These are phyloP conservation scores for Citrus reticulata DNA, from an alignment of 345 rosid genomes.

Conservation along the genomic window DNA sequence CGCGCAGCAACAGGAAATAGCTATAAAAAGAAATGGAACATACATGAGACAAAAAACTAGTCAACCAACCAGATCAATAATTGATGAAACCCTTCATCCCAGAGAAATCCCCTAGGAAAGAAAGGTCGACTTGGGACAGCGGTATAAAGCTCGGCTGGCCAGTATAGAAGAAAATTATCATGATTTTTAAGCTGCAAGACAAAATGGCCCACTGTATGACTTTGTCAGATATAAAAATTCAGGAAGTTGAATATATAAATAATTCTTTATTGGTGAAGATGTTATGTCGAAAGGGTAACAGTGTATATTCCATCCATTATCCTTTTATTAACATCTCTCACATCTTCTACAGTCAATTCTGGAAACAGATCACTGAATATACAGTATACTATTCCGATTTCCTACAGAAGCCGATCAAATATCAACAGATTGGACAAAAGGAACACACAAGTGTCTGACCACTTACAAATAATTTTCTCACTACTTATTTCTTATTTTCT, in stretches of 20 bases:
- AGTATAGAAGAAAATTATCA: conserved; percentile 57
- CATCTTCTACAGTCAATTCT: no score
- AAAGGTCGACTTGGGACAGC: conserved; percentile 94
- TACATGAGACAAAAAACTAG: conserved; percentile 6
- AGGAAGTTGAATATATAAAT: neutral
- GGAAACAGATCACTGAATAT: no score
- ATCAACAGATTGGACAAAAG: neutral
- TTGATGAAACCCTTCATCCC: conserved; percentile 99
- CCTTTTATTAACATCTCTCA: no score
- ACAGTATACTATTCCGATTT: no score
- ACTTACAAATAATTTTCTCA: neutral
- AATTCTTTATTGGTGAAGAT: neutral
- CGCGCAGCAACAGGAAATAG: neutral
- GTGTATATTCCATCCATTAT: no score
- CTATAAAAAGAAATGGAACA: neutral
- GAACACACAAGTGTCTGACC: neutral
- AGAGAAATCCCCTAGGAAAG: conserved; percentile 91
- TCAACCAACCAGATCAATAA: conserved; percentile 69
- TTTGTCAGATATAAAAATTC: conserved; percentile 26
- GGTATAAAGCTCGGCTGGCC: conserved; percentile 95
- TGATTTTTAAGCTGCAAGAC: conserved; percentile 46
- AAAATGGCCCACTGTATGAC: conserved; percentile 28
- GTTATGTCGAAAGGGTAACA: no score
- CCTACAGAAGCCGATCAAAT: neutral
- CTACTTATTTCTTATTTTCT: neutral